These are phyloP conservation scores for Brettanomyces naardenensis DNA, from an alignment of 805 yeast genomes.

Conservation along the genomic window DNA sequence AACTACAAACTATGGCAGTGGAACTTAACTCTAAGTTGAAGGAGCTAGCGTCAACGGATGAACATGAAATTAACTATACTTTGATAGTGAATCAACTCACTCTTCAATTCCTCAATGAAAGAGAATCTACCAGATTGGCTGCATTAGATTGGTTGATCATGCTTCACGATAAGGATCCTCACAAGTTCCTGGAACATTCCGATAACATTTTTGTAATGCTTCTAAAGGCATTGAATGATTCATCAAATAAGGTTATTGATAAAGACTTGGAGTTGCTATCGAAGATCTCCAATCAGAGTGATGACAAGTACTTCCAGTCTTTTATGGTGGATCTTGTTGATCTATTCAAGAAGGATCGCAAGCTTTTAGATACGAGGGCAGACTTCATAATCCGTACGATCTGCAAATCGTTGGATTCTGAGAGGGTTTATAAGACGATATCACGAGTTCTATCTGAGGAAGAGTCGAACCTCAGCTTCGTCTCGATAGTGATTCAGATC, in stretches of 20 bases:
- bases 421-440: constrained; percentile 70
- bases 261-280: constrained; percentile 67
- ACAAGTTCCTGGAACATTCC: constrained; percentile 43
- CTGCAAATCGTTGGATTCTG: constrained; percentile 74
- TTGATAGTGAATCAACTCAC: constrained; percentile 66
- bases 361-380: constrained; percentile 61
- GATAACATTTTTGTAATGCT: constrained; percentile 70
- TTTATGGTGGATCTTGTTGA: constrained; percentile 66
- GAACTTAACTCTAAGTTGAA: constrained; percentile 51
- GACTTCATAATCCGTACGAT: constrained; percentile 79
- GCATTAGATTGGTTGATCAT: constrained; percentile 86
- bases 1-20: constrained; percentile 45
- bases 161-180: constrained; percentile 65
- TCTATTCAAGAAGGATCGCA: constrained; percentile 63
- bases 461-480: constrained; percentile 58
- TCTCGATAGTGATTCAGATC: constrained; percentile 77
- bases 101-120: constrained; percentile 62
- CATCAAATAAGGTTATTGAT: constrained; percentile 71
- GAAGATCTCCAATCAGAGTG: constrained; percentile 60
- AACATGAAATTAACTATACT: constrained; percentile 35
- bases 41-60: constrained; percentile 33
- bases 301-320: constrained; percentile 66
- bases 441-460: constrained; percentile 60
- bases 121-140: constrained; percentile 75
- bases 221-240: constrained; percentile 58